A percentile compares a stretch with the other conserved stretches of the same genome.
Evolutionary conservation across 169 alveolate species (phyloP).

Genomic region (Plasmodium reichenowi): DNA sequence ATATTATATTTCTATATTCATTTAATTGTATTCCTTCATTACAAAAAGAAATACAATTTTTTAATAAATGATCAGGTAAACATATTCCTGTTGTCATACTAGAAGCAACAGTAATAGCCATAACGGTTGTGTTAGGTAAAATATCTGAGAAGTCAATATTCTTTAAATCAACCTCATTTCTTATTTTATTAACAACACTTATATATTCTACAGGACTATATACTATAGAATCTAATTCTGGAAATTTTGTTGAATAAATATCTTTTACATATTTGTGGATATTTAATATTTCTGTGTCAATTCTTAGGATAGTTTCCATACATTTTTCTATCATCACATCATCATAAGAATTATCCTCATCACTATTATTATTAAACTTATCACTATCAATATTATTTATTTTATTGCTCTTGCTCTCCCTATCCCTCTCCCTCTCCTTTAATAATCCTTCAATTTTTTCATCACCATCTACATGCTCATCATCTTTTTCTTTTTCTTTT

Average conservation of each 20-base stretch:
- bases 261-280: constrained; percentile 88
- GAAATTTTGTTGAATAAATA: constrained; percentile 88
- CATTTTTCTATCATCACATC: constrained; percentile 85
- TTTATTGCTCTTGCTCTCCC: too few relatives aligned
- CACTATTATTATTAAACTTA: background rate
- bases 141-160: constrained; percentile 87
- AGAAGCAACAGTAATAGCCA: constrained; percentile 92
- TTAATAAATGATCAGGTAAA: constrained; percentile 70
- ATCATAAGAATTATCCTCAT: constrained; percentile 47
- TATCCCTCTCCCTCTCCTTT: constrained; percentile 5
- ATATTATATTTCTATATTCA: constrained; percentile 74
- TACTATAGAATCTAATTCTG: constrained; percentile 91
- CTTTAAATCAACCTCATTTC: constrained; percentile 86
- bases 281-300: constrained; percentile 87
- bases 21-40: constrained; percentile 84
- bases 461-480: background rate
- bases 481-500: constrained; percentile 5
- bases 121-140: constrained; percentile 89
- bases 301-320: constrained; percentile 83
- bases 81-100: constrained; percentile 87
- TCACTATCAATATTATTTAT: background rate
- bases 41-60: constrained; percentile 73
- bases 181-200: constrained; percentile 89
- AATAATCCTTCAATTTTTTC: constrained; percentile 22
- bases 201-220: constrained; percentile 90